Evolutionary conservation across 2,329 filamentous ascomycete species (phyloP).

Genomic region (Talaromyces sp.): DNA sequence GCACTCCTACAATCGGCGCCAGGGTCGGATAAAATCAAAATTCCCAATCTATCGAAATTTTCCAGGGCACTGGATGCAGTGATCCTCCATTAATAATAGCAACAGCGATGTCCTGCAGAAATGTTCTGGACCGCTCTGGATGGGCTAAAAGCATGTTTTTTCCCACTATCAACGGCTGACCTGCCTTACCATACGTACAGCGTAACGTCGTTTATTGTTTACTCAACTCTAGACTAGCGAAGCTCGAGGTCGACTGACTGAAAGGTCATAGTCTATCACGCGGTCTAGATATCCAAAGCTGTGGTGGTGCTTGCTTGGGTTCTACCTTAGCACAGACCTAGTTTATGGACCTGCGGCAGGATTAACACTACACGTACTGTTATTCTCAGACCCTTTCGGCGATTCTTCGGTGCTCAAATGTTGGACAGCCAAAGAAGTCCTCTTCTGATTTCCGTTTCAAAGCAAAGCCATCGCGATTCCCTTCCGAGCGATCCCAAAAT

Average conservation of each 20-base stretch:
- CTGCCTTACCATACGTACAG: not conserved
- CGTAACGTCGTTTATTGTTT: not conserved
- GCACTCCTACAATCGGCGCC: not conserved
- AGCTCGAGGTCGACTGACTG: not conserved
- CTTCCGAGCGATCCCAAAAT: not conserved
- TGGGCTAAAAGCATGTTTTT: not conserved
- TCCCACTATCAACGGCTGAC: not conserved
- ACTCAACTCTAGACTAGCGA: not conserved
- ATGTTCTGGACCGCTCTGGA: slow-evolving; percentile 3
- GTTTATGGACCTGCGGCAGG: not conserved
- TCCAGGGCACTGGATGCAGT: not conserved
- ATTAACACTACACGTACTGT: not conserved
- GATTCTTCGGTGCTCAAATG: not conserved
- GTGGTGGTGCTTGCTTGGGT: not conserved
- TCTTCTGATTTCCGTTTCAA: not conserved
- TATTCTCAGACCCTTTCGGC: not conserved
- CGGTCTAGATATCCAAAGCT: not conserved
- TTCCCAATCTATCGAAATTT: not conserved
- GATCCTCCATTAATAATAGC: not conserved
- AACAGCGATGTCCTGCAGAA: not conserved
- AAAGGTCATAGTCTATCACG: not conserved
- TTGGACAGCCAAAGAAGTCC: not conserved
- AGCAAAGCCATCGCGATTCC: not conserved
- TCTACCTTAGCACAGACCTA: not conserved
- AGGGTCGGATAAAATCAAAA: not conserved